Evolutionary conservation across 139 green algal genomes (phyloP), one percentile per base, ranked within the genome.

Genomic region (Chlorella sp.): DNA sequence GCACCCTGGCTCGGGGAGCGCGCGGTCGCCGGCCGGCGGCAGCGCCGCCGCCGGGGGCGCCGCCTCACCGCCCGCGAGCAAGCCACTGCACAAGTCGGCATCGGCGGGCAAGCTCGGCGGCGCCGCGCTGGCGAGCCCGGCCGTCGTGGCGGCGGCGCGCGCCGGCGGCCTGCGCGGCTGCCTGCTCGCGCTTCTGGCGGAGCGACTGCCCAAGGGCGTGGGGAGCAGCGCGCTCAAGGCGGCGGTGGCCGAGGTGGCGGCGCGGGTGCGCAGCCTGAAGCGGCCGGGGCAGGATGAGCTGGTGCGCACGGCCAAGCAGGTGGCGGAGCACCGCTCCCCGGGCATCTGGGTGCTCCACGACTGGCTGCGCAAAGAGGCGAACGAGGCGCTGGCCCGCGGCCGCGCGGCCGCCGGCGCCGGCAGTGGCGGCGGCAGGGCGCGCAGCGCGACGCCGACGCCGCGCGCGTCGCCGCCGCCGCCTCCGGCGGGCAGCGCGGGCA

Each of bases 301-400:
- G 36, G 48, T 67, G n/a, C 73, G 73, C 3, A 56, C 53, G n/a
- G 40, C 73, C 62, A 73, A 73, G 50, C 17, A 46, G 6, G 73
- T 79, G 36, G 73, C 62, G 74, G 74, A 69, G 62, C 66, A 56
- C 66, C 43, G 58, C 21, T 6, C 67, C 6, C 77, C 77, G 8
- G 77, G 67, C 23, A 31, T 38, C 23, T 82, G 77, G 41, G 42
- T 71, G 5, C 33, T 79, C 29, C 63, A 73, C 9, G 41, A 27
- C n/a, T 38, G 51, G 41, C 62, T 79, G 9, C 59, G 63, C 2
- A 45, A 67, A 36, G 74, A 79, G 55, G 62, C 77, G 41, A 33
- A 64, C 3, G 42, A 67, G 41, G 27, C 48, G 65, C 25, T 7
- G 46, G 9, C 31, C 31, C 46, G 46, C 15, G 46, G 46, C 46